Base-by-base conservation (phyloP, 129 eudicot genomes). In the Centella asiatica region DNA sequence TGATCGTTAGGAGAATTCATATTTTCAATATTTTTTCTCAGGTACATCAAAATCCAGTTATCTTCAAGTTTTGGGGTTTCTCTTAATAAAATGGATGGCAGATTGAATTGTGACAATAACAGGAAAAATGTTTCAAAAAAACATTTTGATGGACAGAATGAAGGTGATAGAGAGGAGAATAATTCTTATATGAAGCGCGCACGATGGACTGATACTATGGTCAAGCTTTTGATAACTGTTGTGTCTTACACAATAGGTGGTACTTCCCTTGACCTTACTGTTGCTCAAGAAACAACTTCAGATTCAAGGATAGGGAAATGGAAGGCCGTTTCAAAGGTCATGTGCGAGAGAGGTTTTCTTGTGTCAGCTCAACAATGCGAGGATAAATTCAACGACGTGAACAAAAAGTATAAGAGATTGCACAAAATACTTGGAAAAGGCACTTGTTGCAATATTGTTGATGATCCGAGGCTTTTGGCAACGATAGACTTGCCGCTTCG, bases 281-380 rank as follows among this genome's bases (percentile, higher is more conserved):
- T 27, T 29, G n/a, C 14, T 54, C 37, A 37, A 54, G 28, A 33
- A 54, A 54, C 19, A 26, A 13, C 39, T 9, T 24, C 14, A 12
- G n/a, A 6, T 65, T 49, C 51, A 20, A 66, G 12, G 22, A 55
- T 9, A 11, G 67, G 66, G 14, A 81, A 72, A 31, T 81, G 86
- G 82, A 69, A 48, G 12, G 74, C 67, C 0, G 61, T 81, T 69
- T 76, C 82, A 14, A 54, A 33, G 22, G 76, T 39, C 25, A 65
- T 81, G 82, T 44, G 6, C 0, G 74, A 73, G 25, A 69, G 80
- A 47, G 86, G 82, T 32, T 67, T 28, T 36, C 25, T 12, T 7
- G 74, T 66, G 19, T 73, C 86, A 2, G 75, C 86, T 42, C 82
- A 76, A 18, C 77, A 81, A 23, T 81, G 86, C 29, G 74, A 69